Conservation (phyloP, 78 protist genomes). For the Dictyostelium capitatum region DNA sequence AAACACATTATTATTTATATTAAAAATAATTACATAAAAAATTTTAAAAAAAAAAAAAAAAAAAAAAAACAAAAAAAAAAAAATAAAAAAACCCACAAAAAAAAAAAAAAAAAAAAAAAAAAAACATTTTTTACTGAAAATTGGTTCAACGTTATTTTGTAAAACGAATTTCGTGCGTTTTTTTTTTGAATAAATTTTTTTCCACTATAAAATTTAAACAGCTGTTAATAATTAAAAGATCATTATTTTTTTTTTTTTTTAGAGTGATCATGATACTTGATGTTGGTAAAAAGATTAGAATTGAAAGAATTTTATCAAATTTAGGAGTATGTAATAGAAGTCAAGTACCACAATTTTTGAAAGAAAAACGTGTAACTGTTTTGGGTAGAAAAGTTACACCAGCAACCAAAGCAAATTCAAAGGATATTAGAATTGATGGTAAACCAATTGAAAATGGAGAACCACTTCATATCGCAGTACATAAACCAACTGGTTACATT, state of each 20-base stretch:
- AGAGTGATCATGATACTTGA: background rate
- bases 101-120: too few relatives aligned
- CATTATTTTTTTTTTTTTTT: too few relatives aligned
- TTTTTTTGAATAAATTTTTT: too few relatives aligned
- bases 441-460: slow-evolving; percentile 15
- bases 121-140: too few relatives aligned
- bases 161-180: too few relatives aligned
- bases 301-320: slow-evolving; percentile 64
- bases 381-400: slow-evolving; percentile 32
- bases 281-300: slow-evolving; percentile 21
- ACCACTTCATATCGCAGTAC: slow-evolving; percentile 58
- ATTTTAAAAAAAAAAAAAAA: background rate
- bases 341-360: background rate
- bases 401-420: slow-evolving; percentile 15
- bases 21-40: background rate
- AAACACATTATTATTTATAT: background rate
- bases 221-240: too few relatives aligned
- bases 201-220: too few relatives aligned
- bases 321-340: slow-evolving; percentile 59
- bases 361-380: slow-evolving; percentile 35
- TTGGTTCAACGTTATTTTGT: too few relatives aligned
- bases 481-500: slow-evolving; percentile 80
- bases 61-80: background rate
- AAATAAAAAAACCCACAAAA: too few relatives aligned
- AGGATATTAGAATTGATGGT: slow-evolving; percentile 55